Percentiles rank a stretch among this genome's conserved stretches.
These are phyloP conservation scores for Arthrinium phaeospermum DNA, from an alignment of 2,329 filamentous ascomycete species.

Conservation along the genomic window DNA sequence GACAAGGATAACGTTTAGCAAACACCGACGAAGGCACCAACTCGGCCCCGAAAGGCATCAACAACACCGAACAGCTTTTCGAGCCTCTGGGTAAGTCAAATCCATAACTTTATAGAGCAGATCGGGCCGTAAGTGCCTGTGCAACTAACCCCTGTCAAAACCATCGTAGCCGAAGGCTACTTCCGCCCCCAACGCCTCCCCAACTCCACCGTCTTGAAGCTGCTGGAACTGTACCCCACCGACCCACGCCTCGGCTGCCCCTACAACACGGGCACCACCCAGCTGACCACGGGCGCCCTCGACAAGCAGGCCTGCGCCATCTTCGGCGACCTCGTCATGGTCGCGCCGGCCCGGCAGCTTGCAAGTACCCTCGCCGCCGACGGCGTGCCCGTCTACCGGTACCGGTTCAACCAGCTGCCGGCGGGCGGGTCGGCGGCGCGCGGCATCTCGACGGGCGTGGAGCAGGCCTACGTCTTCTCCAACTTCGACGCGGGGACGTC, in stretches of 20 bases:
- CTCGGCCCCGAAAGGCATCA: constrained; percentile 14
- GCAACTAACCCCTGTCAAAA: background rate
- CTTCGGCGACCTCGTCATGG: constrained; percentile 60
- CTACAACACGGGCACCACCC: constrained; percentile 6
- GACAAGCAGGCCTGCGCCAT: constrained; percentile 35
- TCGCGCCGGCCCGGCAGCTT: constrained; percentile 58
- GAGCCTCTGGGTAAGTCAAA: background rate
- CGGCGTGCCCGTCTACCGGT: constrained; percentile 58
- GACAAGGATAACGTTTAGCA: background rate
- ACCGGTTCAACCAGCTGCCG: constrained; percentile 52
- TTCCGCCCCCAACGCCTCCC: background rate
- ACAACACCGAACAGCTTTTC: constrained; percentile 1
- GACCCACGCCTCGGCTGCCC: constrained; percentile 23
- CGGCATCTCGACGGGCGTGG: constrained; percentile 49
- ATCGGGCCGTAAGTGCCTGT: background rate
- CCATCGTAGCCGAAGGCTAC: constrained; percentile 37
- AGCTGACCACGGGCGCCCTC: constrained; percentile 13
- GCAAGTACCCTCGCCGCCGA: constrained; percentile 56
- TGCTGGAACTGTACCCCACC: constrained; percentile 22
- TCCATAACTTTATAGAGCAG: too few relatives aligned
- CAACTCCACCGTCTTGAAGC: background rate
- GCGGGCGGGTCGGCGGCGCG: constrained; percentile 49
- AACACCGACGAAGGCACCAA: constrained; percentile 43
- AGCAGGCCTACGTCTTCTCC: constrained; percentile 56
- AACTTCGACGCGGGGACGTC: constrained; percentile 49